Evolutionary conservation across 768 basidiomycete genomes (phyloP), one percentile per base, ranked within the genome.

Genomic region (Holtermannia corniformis): DNA sequence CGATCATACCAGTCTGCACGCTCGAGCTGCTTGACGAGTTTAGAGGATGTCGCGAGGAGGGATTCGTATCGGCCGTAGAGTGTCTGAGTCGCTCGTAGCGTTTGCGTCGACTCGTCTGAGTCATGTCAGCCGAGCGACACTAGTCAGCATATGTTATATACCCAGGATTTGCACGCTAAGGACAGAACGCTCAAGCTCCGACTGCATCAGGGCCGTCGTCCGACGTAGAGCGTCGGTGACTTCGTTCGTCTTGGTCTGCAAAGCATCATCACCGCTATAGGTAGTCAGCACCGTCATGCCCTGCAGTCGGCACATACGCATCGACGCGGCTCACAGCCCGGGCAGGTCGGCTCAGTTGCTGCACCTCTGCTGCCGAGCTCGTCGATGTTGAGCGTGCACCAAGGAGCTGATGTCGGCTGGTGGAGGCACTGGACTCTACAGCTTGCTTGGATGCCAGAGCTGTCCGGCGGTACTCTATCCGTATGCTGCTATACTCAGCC

Each of bases 1-100:
- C 92, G 84, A 75, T 99, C 95, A 19, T 92, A 76, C 82, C 86
- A 84, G 76, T 97, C 92, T 14, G 90, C 80, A 55, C 84, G 84
- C 73, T 95, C 87, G 45, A 99, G 82, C 0, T 84, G 81, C 13
- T 84, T 86, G 59, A 97, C 82, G 57, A 99, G 81, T 23, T 84
- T 79, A 62, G 86, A 85, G 2, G 91, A 93, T 43, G 85, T 82
- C 47, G 77, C 75, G 68, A 96, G 81, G 40, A 69, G 56, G 26
- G 61, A 60, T 21, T 57, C 52, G 57, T 67, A 67, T 45, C 77
- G 77, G 63, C 89, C 85, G 63, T 96, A 90, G 12, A 84, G 80
- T 5, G 78, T 73, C 0, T 85, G 84, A 0, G 92, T 82, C 2
- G 84, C 80, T 5, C 78, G 77, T 4, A 99, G 79, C 13, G 86